Percentiles rank a stretch among this genome's conserved stretches.
Evolutionary conservation across 2,329 filamentous ascomycete genomes (phyloP).

Genomic region (Botrytis sinoallii): DNA sequence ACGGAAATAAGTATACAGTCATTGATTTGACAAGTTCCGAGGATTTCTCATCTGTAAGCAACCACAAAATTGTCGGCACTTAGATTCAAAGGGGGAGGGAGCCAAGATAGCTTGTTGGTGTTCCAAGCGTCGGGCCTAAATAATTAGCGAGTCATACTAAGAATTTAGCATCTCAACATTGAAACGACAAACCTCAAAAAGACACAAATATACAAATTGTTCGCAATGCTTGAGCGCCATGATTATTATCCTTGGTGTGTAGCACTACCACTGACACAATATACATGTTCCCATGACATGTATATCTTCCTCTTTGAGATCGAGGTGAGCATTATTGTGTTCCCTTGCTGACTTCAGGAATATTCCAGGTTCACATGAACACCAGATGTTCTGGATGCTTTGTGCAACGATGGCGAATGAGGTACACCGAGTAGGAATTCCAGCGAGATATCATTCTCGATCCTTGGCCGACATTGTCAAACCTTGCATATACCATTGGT

Average conservation of each 20-base stretch:
- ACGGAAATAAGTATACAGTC: background rate
- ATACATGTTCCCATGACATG: background rate
- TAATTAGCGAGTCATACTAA: constrained; percentile 12
- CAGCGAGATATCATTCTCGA: background rate
- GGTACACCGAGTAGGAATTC: constrained; percentile 6
- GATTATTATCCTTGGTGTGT: background rate
- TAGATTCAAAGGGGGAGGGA: too few species aligned
- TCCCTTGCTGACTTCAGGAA: background rate
- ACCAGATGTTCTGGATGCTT: background rate
- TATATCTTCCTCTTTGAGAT: background rate
- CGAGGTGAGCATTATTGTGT: background rate
- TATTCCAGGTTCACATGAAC: background rate
- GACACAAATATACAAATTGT: background rate
- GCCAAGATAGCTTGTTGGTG: background rate
- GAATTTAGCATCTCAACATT: background rate
- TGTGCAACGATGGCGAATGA: constrained; percentile 3
- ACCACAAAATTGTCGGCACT: background rate
- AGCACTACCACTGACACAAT: background rate
- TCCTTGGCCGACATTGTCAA: background rate
- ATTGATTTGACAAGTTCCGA: background rate
- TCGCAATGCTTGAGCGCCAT: background rate
- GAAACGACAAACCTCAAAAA: background rate
- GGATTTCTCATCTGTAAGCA: background rate
- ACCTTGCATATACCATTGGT: background rate
- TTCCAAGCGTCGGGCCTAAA: background rate